Evolutionary conservation across 1,139 yeast species (phyloP), one percentile per base, ranked within the genome.

Genomic region (Protomyces inouyei): DNA sequence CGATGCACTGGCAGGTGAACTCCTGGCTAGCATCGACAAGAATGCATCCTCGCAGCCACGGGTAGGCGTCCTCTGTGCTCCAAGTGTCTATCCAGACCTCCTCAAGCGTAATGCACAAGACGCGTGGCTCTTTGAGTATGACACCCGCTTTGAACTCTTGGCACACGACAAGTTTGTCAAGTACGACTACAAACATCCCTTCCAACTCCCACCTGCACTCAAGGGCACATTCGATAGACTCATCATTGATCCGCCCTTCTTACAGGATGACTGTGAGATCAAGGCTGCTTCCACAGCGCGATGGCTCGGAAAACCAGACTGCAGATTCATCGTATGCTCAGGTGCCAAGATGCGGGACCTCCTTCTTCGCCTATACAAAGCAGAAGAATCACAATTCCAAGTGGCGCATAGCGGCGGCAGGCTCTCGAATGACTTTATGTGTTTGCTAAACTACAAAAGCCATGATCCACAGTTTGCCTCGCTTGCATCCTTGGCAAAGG

Each of bases 21-120:
- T 90, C 48, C 74, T 89, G 23, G 88, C 85, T 53, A 9, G 8
- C 5, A 28, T 28, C 32, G 95, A 90, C 12, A 38, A n/a, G 35
- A 35, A 16, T 6, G 21, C 55, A 32, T 45, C 37, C 9, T 10
- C 12, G 66, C 79, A 82, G 54, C 87, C 95, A 0, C 84, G 84
- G 0, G 80, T 89, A 57, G 89, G 86, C 53, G 82, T 91, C 66
- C 88, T 89, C 0, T 85, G 93, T 76, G 96, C 97, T 0, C 97
- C 97, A 5, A 87, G 96, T 0, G 97, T 89, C 1, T 91, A 85
- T 75, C 96, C 96, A 0, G 95, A 95, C 0, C 83, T 91, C 56
- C 81, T 80, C 70, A 82, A 83, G 1, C 40, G 65, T 32, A 57
- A 14, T 2, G 57, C 64, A 9, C 28, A 85, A 5, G 75, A 77